phyloP scores from a whole-genome alignment of 805 yeast genomes.

The Starmerella gropengiesseri region DNA sequence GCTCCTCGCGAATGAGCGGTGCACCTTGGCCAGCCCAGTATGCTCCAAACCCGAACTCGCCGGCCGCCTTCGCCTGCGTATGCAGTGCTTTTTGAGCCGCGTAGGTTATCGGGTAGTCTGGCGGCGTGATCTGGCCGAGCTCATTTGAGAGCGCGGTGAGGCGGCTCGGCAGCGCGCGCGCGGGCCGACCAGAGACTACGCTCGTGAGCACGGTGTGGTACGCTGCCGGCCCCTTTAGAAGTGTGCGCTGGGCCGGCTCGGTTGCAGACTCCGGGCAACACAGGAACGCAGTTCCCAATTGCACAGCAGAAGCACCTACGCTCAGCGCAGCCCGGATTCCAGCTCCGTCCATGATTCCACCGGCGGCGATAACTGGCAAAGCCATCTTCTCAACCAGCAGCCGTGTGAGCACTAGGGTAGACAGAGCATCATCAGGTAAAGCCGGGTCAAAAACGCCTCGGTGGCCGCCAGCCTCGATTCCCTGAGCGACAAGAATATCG shows the following conservation, averaged over 20 bases:
- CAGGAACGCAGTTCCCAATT: background rate
- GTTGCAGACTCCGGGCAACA: background rate
- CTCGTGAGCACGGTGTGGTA: background rate
- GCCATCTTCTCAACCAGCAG: background rate
- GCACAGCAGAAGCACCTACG: background rate
- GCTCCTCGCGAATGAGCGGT: background rate
- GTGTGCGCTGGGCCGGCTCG: background rate
- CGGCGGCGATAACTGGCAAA: background rate
- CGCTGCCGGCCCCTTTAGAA: background rate
- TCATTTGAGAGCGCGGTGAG: background rate
- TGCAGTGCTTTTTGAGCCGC: background rate
- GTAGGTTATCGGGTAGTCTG: background rate
- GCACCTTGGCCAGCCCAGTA: conserved; percentile 1
- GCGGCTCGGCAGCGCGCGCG: background rate
- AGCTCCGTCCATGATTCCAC: background rate
- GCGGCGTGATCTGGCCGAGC: too few species aligned
- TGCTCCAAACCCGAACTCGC: background rate
- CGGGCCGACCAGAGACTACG: background rate
- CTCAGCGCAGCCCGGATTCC: background rate
- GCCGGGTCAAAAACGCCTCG: background rate
- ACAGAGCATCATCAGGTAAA: background rate
- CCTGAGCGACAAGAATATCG: background rate
- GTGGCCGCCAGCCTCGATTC: background rate
- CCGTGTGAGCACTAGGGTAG: background rate
- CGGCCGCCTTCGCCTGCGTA: background rate